phyloP scores from a whole-genome alignment of 495 filamentous ascomycete species.

The Pseudotulostoma volvatum region DNA sequence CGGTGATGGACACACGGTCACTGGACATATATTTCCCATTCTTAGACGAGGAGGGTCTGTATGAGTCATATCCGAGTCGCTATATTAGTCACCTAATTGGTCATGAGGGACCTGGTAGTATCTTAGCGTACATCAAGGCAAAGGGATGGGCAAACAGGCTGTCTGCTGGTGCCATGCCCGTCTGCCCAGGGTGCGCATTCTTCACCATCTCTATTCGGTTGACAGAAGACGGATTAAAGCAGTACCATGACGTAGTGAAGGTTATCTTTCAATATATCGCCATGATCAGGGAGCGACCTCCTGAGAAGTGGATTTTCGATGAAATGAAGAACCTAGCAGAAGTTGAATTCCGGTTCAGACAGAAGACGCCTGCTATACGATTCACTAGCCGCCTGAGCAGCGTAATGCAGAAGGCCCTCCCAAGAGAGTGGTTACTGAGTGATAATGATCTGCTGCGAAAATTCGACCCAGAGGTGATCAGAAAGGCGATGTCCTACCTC shows the following conservation, averaged over 20 bases:
- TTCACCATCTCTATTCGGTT: slow-evolving; percentile 69
- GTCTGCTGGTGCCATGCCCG: slow-evolving; percentile 54
- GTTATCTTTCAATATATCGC: slow-evolving; percentile 88
- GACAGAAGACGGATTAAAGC: slow-evolving; percentile 69
- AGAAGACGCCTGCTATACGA: slow-evolving; percentile 76
- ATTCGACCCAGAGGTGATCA: slow-evolving; percentile 63
- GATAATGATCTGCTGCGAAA: slow-evolving; percentile 52
- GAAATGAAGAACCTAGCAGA: slow-evolving; percentile 81
- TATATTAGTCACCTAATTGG: slow-evolving; percentile 91
- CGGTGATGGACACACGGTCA: slow-evolving; percentile 81
- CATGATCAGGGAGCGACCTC: slow-evolving; percentile 62
- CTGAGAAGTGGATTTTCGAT: slow-evolving; percentile 83
- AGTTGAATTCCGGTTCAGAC: slow-evolving; percentile 85
- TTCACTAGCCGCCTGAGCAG: slow-evolving; percentile 72
- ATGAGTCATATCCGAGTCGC: slow-evolving; percentile 67
- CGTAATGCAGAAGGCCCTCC: slow-evolving; percentile 79
- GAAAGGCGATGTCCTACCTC: slow-evolving; percentile 55
- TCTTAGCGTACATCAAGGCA: slow-evolving; percentile 84
- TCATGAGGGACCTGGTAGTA: slow-evolving; percentile 92
- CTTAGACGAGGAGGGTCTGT: slow-evolving; percentile 71
- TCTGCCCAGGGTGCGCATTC: slow-evolving; percentile 71
- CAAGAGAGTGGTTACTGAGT: slow-evolving; percentile 74
- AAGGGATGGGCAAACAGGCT: slow-evolving; percentile 92
- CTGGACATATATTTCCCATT: slow-evolving; percentile 82
- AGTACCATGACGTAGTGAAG: slow-evolving; percentile 78